These are phyloP conservation scores for Flaveria ramosissima DNA, from an alignment of 129 eudicot species.

Conservation along the genomic window DNA sequence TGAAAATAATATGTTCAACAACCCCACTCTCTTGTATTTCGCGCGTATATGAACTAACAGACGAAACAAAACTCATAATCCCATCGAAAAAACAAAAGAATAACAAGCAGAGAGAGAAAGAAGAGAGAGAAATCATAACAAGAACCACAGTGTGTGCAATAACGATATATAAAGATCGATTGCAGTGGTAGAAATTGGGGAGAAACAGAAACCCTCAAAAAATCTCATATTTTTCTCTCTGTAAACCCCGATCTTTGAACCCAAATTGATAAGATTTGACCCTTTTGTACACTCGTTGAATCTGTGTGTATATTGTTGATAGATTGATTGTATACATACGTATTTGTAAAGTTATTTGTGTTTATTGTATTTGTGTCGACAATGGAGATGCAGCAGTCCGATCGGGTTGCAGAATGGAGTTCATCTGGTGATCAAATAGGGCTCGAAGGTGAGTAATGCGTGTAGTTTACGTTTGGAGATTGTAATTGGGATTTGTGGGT, in stretches of 20 bases:
- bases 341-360: conserved; percentile 37
- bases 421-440: conserved; percentile 67
- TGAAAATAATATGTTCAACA: neutral
- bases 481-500: neutral
- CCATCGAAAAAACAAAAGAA: neutral
- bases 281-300: conserved; percentile 27
- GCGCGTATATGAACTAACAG: conserved; percentile 33
- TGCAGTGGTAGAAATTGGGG: conserved; percentile 11
- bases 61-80: conserved; percentile 26
- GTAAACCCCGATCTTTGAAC: conserved; percentile 25
- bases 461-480: conserved; percentile 28
- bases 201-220: conserved; percentile 27
- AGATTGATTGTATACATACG: conserved; percentile 17
- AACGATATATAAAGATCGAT: conserved; percentile 31
- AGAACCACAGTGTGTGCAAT: neutral
- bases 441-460: conserved; percentile 56
- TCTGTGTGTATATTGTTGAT: conserved; percentile 32
- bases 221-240: conserved; percentile 24
- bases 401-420: conserved; percentile 68
- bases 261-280: conserved; percentile 24
- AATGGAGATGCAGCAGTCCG: conserved; percentile 60
- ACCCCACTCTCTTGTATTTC: conserved; percentile 36
- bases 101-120: conserved; percentile 12
- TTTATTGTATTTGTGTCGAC: conserved; percentile 36
- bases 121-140: conserved; percentile 11